Evolutionary conservation across 2,329 filamentous ascomycete species (phyloP).

Genomic region (Stachybotrys echinatus): DNA sequence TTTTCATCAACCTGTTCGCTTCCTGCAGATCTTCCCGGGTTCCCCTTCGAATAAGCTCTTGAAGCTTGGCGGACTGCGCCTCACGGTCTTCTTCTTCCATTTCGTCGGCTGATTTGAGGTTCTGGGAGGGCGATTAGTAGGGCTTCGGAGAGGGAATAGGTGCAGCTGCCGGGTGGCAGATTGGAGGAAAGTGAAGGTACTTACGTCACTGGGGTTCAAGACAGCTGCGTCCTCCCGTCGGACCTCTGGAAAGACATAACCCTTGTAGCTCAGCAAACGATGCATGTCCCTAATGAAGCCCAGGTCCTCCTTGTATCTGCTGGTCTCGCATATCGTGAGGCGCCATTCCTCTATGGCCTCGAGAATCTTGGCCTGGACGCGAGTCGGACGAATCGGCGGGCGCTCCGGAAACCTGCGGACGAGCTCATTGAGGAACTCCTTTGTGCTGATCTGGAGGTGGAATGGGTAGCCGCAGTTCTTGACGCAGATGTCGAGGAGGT

Average conservation of each 20-base stretch:
- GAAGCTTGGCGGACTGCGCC: slow-evolving; percentile 95
- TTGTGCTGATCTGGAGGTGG: slow-evolving; percentile 96
- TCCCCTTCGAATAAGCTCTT: slow-evolving; percentile 90
- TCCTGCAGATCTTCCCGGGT: slow-evolving; percentile 92
- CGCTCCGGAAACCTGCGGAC: slow-evolving; percentile 93
- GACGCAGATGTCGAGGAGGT: slow-evolving; percentile 95
- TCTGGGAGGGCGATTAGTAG: slow-evolving; percentile 60
- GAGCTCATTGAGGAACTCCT: slow-evolving; percentile 97
- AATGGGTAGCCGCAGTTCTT: slow-evolving; percentile 99
- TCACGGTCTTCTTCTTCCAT: slow-evolving; percentile 97
- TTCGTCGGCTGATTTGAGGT: slow-evolving; percentile 91
- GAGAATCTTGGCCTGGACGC: slow-evolving; percentile 87
- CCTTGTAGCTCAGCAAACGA: slow-evolving; percentile 89
- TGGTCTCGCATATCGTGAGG: slow-evolving; percentile 96
- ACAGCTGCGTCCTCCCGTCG: slow-evolving; percentile 92
- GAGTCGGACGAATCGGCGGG: slow-evolving; percentile 76
- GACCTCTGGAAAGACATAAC: slow-evolving; percentile 91
- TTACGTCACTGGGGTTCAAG: slow-evolving; percentile 90
- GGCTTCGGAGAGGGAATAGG: slow-evolving; percentile 24
- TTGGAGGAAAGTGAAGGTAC: slow-evolving; percentile 25
- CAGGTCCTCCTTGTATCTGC: slow-evolving; percentile 92
- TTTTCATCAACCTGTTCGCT: slow-evolving; percentile 96
- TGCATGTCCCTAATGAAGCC: slow-evolving; percentile 99
- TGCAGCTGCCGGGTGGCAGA: no score
- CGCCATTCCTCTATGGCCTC: slow-evolving; percentile 98